Percentiles rank a stretch among this genome's conserved stretches.
These are phyloP conservation scores for Candida maltosa DNA, from an alignment of 805 yeast species.

Conservation along the genomic window DNA sequence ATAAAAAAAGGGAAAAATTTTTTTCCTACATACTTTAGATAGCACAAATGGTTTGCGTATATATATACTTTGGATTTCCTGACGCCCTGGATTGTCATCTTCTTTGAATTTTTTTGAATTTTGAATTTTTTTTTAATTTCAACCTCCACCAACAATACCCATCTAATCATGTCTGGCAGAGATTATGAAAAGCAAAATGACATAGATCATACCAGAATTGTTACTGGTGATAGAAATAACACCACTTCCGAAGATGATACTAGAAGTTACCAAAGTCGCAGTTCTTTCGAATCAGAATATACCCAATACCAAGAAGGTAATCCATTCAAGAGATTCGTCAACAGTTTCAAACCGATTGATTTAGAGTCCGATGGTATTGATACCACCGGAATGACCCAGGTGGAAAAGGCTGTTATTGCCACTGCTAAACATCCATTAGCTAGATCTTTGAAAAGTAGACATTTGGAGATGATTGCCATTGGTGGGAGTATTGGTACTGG, in stretches of 20 bases:
- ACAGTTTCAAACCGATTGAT: conserved; percentile 37
- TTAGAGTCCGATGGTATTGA: conserved; percentile 41
- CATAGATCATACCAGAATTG: background rate
- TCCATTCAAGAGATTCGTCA: conserved; percentile 15
- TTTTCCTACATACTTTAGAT: too few relatives aligned
- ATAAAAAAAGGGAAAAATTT: too few relatives aligned
- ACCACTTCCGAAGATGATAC: background rate
- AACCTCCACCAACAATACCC: background rate
- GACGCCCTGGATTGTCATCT: background rate
- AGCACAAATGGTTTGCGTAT: background rate
- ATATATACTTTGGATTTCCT: background rate
- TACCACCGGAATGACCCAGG: conserved; percentile 32
- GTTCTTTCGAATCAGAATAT: conserved; percentile 1
- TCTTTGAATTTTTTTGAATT: background rate
- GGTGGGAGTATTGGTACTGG: conserved; percentile 77
- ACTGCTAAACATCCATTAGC: conserved; percentile 43
- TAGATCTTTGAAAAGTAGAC: conserved; percentile 44
- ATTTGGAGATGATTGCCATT: conserved; percentile 61
- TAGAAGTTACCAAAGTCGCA: too few relatives aligned
- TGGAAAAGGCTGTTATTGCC: conserved; percentile 37
- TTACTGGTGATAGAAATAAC: background rate
- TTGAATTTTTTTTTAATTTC: background rate
- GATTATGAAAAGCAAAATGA: background rate
- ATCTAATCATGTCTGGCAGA: background rate
- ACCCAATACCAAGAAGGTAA: background rate